Evolutionary conservation across 2,329 filamentous ascomycete genomes (phyloP).

Genomic region (Myriosclerotinia duriaeana): DNA sequence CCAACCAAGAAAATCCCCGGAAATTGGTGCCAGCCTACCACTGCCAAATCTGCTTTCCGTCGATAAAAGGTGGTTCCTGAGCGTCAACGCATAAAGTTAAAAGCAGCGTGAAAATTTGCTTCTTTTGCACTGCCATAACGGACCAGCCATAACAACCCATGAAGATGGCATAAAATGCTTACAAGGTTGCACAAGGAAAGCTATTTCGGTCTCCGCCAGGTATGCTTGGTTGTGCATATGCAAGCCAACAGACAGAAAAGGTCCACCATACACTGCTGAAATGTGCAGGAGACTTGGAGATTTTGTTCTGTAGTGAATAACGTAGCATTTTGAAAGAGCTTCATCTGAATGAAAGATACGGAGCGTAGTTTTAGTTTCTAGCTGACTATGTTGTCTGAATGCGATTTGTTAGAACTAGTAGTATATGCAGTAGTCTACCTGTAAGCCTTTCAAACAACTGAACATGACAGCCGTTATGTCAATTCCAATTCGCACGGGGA

Average conservation of each 20-base stretch:
- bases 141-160: slow-evolving; percentile 9
- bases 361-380: not conserved
- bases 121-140: slow-evolving; percentile 19
- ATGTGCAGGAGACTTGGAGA: slow-evolving; percentile 16
- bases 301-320: slow-evolving; percentile 9
- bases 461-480: slow-evolving; percentile 12
- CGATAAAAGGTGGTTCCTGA: slow-evolving; percentile 11
- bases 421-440: slow-evolving; percentile 8
- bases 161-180: slow-evolving; percentile 11
- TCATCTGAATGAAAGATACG: slow-evolving; percentile 6
- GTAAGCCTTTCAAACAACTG: slow-evolving; percentile 12
- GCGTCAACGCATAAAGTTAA: slow-evolving; percentile 6
- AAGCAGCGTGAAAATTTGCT: slow-evolving; percentile 15
- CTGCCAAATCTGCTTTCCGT: slow-evolving; percentile 2
- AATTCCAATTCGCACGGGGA: slow-evolving; percentile 20
- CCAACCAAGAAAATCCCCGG: slow-evolving; percentile 9
- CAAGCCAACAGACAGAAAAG: slow-evolving; percentile 23
- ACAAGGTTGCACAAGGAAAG: slow-evolving; percentile 20
- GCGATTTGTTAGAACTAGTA: slow-evolving; percentile 1
- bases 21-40: slow-evolving; percentile 8
- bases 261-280: slow-evolving; percentile 21
- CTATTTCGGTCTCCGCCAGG: slow-evolving; percentile 18
- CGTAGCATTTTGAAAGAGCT: slow-evolving; percentile 3
- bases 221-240: slow-evolving; percentile 21
- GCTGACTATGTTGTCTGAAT: not conserved